These are phyloP conservation scores for Tulasnella sp. DNA, from an alignment of 768 basidiomycete species.

Conservation along the genomic window DNA sequence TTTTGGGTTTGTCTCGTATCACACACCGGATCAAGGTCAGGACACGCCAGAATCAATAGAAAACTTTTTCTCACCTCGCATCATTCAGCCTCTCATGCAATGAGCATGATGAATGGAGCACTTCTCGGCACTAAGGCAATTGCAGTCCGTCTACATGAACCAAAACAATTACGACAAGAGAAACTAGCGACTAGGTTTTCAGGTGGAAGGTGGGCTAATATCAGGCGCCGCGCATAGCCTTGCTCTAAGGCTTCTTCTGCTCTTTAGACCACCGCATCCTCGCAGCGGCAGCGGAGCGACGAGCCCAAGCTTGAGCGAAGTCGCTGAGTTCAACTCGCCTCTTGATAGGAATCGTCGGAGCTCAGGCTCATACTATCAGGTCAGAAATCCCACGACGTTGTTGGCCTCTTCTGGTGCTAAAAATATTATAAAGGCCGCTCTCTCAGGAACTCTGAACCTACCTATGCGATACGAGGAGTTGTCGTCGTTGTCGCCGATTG, in stretches of 20 bases:
- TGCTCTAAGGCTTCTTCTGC: background rate
- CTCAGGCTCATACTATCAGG: conserved; percentile 80
- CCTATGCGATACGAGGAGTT: conserved; percentile 85
- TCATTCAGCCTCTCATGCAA: conserved; percentile 50
- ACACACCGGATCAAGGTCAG: conserved; percentile 70
- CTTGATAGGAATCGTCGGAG: conserved; percentile 60
- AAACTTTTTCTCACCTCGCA: background rate
- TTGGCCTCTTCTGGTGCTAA: background rate
- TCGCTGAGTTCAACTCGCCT: conserved; percentile 46
- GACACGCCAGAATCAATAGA: no score
- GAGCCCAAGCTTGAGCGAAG: conserved; percentile 73
- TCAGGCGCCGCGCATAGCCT: background rate
- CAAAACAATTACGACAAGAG: conserved; percentile 82
- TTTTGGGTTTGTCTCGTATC: conserved; percentile 85
- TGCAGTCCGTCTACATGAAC: conserved; percentile 81
- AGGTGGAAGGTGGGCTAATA: conserved; percentile 26
- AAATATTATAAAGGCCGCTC: conserved; percentile 48
- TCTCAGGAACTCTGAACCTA: conserved; percentile 65
- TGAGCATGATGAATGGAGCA: conserved; percentile 72
- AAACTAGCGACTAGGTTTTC: conserved; percentile 71
- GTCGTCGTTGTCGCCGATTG: conserved; percentile 70
- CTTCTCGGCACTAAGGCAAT: conserved; percentile 63
- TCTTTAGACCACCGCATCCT: conserved; percentile 37
- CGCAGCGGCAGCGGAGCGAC: conserved; percentile 74
- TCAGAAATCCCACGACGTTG: conserved; percentile 26